Conservation (phyloP, 2,329 filamentous ascomycete genomes). For the Colletotrichum graminicola region DNA sequence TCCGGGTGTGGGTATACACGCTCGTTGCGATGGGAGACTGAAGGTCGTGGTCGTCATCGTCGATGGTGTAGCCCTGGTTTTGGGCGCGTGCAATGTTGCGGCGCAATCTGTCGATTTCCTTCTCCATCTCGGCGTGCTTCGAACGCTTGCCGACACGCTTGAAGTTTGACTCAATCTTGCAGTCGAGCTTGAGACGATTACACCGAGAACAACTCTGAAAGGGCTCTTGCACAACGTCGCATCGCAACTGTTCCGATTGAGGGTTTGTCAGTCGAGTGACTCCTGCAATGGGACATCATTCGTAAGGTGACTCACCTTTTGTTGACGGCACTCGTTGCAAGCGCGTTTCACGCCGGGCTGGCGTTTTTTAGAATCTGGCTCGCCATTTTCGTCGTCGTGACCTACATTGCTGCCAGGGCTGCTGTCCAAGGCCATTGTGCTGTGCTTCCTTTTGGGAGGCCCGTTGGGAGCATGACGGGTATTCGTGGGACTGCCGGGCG, state of each 20-base stretch:
- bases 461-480: slow-evolving; percentile 62
- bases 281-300: background rate
- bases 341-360: slow-evolving; percentile 81
- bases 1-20: slow-evolving; percentile 70
- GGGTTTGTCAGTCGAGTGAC: slow-evolving; percentile 17
- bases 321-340: slow-evolving; percentile 87
- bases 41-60: slow-evolving; percentile 68
- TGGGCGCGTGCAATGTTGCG: slow-evolving; percentile 72
- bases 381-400: slow-evolving; percentile 67
- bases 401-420: slow-evolving; percentile 71
- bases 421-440: slow-evolving; percentile 68
- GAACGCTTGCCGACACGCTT: slow-evolving; percentile 86
- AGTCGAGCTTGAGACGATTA: slow-evolving; percentile 82
- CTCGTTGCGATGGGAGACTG: slow-evolving; percentile 71
- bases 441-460: slow-evolving; percentile 68
- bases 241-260: slow-evolving; percentile 71
- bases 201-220: slow-evolving; percentile 84
- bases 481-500: slow-evolving; percentile 68
- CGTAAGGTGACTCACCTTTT: slow-evolving; percentile 73
- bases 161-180: slow-evolving; percentile 90
- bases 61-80: slow-evolving; percentile 66
- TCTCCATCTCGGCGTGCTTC: slow-evolving; percentile 88
- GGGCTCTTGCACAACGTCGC: slow-evolving; percentile 85
- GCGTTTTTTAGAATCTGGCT: slow-evolving; percentile 68
- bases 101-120: slow-evolving; percentile 79